phyloP scores from a whole-genome alignment of 768 basidiomycete genomes.

The Arthromyces matolae region DNA sequence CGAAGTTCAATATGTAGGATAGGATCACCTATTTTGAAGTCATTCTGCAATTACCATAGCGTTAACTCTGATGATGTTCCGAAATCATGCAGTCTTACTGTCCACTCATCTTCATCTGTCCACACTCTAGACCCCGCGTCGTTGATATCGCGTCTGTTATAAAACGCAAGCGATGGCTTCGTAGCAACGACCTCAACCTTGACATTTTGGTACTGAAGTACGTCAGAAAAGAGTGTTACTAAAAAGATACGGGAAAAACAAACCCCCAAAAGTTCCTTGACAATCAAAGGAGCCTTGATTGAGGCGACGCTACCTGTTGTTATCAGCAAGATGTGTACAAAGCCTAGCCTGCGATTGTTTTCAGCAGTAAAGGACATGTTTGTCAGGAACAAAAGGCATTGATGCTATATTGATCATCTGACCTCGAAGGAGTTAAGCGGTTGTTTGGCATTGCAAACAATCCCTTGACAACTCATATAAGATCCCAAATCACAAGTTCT shows the following conservation, averaged over 20 bases:
- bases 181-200: conserved; percentile 84
- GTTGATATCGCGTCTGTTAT: conserved; percentile 48
- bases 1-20: conserved; percentile 95
- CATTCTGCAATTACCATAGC: conserved; percentile 41
- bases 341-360: conserved; percentile 36
- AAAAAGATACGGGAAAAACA: conserved; percentile 13
- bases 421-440: too few relatives aligned
- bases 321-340: conserved; percentile 73
- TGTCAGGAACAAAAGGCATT: conserved; percentile 6
- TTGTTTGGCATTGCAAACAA: neutral
- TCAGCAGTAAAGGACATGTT: conserved; percentile 37
- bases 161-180: conserved; percentile 75
- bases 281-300: conserved; percentile 89
- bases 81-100: conserved; percentile 43
- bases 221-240: neutral
- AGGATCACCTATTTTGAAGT: conserved; percentile 79
- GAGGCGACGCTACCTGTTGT: conserved; percentile 95
- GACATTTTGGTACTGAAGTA: conserved; percentile 63
- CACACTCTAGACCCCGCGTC: conserved; percentile 63
- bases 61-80: neutral
- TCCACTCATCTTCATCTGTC: conserved; percentile 93
- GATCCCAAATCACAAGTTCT: neutral
- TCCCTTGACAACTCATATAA: neutral
- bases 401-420: too few relatives aligned
- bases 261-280: conserved; percentile 63